Percentiles rank a stretch among this genome's conserved stretches.
Conservation (phyloP, 345 rosid genomes). For the Arabidopsis arenosa region DNA sequence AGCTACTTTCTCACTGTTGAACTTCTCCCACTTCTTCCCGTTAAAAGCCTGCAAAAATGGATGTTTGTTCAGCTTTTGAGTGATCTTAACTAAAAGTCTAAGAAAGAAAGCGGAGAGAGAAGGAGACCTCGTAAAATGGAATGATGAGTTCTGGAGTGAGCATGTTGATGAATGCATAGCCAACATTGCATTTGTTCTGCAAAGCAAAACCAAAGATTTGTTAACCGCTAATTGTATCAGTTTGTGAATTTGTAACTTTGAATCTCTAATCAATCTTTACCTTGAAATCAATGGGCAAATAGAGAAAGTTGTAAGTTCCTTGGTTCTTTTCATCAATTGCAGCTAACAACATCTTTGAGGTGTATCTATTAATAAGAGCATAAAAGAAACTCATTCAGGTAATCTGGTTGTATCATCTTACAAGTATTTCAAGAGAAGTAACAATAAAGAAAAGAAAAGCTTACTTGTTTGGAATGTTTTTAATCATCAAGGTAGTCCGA, state of each 20-base stretch:
- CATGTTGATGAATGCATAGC: conserved; percentile 91
- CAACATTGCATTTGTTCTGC: conserved; percentile 95
- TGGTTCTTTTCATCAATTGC: conserved; percentile 39
- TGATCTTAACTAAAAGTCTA: neutral
- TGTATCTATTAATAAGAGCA: conserved; percentile 42
- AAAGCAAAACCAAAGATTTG: conserved; percentile 41
- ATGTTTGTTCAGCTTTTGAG: conserved; percentile 1
- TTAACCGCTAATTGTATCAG: conserved; percentile 20
- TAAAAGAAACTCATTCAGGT: neutral
- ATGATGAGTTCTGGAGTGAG: conserved; percentile 69
- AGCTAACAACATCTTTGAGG: conserved; percentile 44
- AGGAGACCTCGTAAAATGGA: conserved; percentile 76
- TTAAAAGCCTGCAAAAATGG: conserved; percentile 64
- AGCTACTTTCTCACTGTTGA: conserved; percentile 91
- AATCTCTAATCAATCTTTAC: conserved; percentile 16
- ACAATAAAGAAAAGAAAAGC: conserved; percentile 26
- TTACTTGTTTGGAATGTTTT: conserved; percentile 70
- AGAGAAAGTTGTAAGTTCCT: conserved; percentile 48
- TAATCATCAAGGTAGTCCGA: conserved; percentile 68
- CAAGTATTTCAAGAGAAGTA: neutral
- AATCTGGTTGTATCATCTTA: neutral
- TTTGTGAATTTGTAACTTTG: neutral
- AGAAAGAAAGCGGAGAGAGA: neutral
- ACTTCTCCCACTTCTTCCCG: conserved; percentile 93
- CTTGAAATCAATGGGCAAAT: conserved; percentile 48